phyloP scores from a whole-genome alignment of 257 asterid genomes.

The Nicotiana attenuata region DNA sequence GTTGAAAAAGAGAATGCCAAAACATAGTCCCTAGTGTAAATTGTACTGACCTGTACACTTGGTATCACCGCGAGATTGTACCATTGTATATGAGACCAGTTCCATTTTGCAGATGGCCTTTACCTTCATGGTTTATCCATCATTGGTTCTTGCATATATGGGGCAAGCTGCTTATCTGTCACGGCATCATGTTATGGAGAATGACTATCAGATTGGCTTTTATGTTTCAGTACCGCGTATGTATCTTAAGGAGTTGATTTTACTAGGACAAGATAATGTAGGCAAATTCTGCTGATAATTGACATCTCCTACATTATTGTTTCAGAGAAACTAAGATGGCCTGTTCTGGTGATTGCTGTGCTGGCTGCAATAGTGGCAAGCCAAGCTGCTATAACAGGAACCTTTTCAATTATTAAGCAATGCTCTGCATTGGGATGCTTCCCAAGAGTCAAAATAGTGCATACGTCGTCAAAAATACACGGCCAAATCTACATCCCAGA shows the following conservation, averaged over 20 bases:
- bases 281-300: neutral
- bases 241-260: neutral
- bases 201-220: slow-evolving; percentile 56
- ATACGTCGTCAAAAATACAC: slow-evolving; percentile 81
- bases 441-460: slow-evolving; percentile 74
- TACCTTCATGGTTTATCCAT: slow-evolving; percentile 72
- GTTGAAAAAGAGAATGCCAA: neutral
- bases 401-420: slow-evolving; percentile 86
- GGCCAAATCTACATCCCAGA: slow-evolving; percentile 97
- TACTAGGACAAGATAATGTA: neutral
- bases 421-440: slow-evolving; percentile 89
- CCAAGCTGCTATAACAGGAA: slow-evolving; percentile 91
- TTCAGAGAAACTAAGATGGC: slow-evolving; percentile 64
- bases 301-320: neutral
- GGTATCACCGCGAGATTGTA: neutral
- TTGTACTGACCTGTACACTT: neutral
- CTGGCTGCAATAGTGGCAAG: slow-evolving; percentile 96
- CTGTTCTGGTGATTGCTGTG: slow-evolving; percentile 83
- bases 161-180: slow-evolving; percentile 97
- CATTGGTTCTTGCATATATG: slow-evolving; percentile 84
- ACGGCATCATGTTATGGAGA: slow-evolving; percentile 44
- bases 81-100: slow-evolving; percentile 16
- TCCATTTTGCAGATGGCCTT: slow-evolving; percentile 63
- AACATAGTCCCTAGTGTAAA: neutral
- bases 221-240: slow-evolving; percentile 89